Conservation (phyloP, 441 rosid genomes). For the Sinapis alba region DNA sequence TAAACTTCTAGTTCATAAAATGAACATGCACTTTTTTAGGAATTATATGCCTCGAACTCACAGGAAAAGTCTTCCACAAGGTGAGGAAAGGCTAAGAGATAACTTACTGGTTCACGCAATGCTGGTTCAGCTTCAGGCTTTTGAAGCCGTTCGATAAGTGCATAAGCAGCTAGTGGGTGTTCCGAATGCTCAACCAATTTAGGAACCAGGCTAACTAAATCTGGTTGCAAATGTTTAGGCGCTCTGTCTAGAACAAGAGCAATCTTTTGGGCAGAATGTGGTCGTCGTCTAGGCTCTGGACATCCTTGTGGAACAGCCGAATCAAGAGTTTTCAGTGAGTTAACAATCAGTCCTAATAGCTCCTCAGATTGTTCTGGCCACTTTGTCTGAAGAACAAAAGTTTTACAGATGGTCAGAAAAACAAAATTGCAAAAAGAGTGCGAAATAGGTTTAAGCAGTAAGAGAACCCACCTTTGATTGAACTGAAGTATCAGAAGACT, state of each 20-base stretch:
- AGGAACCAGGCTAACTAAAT: constrained; percentile 89
- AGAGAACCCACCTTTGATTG: constrained; percentile 68
- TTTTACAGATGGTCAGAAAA: constrained; percentile 31
- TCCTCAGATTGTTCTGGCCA: constrained; percentile 99
- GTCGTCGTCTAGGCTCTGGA: constrained; percentile 95
- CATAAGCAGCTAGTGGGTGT: constrained; percentile 89
- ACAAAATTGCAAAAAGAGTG: background rate
- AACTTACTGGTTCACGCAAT: constrained; percentile 80
- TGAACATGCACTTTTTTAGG: constrained; percentile 2
- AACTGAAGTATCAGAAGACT: constrained; percentile 57
- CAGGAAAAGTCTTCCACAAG: background rate
- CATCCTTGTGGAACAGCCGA: constrained; percentile 94
- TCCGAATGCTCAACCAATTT: constrained; percentile 97
- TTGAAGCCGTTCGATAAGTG: constrained; percentile 85
- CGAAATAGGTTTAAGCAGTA: constrained; percentile 17
- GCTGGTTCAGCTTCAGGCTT: constrained; percentile 91
- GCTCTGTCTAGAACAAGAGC: constrained; percentile 93
- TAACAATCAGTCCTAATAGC: constrained; percentile 89
- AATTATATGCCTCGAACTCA: constrained; percentile 8
- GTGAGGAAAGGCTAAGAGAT: constrained; percentile 16
- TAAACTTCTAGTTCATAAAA: constrained; percentile 9
- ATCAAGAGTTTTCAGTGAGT: constrained; percentile 90
- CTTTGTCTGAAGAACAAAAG: constrained; percentile 66
- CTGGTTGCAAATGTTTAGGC: constrained; percentile 86
- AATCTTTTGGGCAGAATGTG: constrained; percentile 92